Evolutionary conservation across 306 rosid genomes (phyloP).

Genomic region (Lagenaria siceraria): DNA sequence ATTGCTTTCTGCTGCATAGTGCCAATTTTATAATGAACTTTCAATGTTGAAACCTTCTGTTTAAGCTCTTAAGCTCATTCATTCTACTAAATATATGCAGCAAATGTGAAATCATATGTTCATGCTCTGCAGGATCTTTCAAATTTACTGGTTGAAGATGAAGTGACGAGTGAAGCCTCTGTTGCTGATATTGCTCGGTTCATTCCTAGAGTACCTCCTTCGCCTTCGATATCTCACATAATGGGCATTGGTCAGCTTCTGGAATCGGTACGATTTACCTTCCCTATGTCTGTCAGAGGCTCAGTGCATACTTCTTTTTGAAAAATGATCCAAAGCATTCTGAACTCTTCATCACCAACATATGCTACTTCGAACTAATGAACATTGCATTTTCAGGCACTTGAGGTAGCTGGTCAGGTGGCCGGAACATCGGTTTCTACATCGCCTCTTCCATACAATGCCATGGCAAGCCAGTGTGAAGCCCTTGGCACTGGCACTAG

Average conservation of each 20-base stretch:
- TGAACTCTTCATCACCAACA: background rate
- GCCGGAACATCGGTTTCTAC: conserved; percentile 70
- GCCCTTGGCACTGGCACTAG: conserved; percentile 81
- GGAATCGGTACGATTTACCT: conserved; percentile 52
- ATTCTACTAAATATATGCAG: background rate
- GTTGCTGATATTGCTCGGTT: conserved; percentile 59
- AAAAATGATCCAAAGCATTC: background rate
- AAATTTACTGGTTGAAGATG: conserved; percentile 56
- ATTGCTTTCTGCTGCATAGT: background rate
- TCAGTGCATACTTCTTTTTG: background rate
- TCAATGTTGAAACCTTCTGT: background rate
- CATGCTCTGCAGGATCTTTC: conserved; percentile 50
- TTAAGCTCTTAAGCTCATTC: background rate
- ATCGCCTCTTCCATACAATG: conserved; percentile 78
- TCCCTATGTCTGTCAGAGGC: background rate
- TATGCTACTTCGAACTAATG: background rate
- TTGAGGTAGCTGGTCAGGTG: conserved; percentile 93
- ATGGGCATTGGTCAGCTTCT: conserved; percentile 89
- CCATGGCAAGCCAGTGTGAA: conserved; percentile 97
- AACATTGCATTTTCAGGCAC: conserved; percentile 41
- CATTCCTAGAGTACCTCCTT: conserved; percentile 47
- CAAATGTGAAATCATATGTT: background rate
- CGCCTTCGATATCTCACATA: conserved; percentile 48
- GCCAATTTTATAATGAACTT: background rate
- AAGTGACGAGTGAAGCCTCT: conserved; percentile 69